Percentiles rank a stretch among this genome's conserved stretches.
These are phyloP conservation scores for Fusarium setosum DNA, from an alignment of 2,329 filamentous ascomycete genomes.

Conservation along the genomic window DNA sequence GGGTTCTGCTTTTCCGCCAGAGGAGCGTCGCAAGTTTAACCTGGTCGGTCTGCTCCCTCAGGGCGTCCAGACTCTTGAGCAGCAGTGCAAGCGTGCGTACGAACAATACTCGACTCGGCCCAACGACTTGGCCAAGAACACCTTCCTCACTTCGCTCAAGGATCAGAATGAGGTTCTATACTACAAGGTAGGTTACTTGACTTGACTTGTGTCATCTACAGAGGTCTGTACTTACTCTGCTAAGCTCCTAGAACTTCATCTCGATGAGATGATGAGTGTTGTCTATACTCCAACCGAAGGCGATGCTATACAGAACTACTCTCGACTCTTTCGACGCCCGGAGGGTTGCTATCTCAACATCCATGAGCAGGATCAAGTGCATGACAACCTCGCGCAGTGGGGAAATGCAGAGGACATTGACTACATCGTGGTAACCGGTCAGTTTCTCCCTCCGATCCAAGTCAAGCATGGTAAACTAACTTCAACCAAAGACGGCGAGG, in stretches of 20 bases:
- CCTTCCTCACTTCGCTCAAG: conserved; percentile 86
- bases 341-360: conserved; percentile 88
- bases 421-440: conserved; percentile 87
- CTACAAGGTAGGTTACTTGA: conserved; percentile 66
- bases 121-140: conserved; percentile 83
- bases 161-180: conserved; percentile 88
- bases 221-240: conserved; percentile 21
- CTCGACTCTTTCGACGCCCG: conserved; percentile 78
- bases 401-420: conserved; percentile 80
- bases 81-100: conserved; percentile 82
- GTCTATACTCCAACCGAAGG: conserved; percentile 93
- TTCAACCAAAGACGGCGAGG: conserved; percentile 60
- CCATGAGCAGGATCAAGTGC: conserved; percentile 72
- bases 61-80: conserved; percentile 78
- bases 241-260: conserved; percentile 78
- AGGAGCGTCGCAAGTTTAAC: conserved; percentile 77
- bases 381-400: conserved; percentile 75
- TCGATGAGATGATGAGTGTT: conserved; percentile 90
- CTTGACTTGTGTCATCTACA: not conserved
- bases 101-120: conserved; percentile 75
- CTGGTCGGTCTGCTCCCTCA: conserved; percentile 79
- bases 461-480: not conserved
- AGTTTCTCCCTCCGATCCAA: conserved; percentile 35
- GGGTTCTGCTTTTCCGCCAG: conserved; percentile 78
- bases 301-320: conserved; percentile 88